phyloP scores from a whole-genome alignment of 352 stramenopile species.

The Phytophthora sp. region DNA sequence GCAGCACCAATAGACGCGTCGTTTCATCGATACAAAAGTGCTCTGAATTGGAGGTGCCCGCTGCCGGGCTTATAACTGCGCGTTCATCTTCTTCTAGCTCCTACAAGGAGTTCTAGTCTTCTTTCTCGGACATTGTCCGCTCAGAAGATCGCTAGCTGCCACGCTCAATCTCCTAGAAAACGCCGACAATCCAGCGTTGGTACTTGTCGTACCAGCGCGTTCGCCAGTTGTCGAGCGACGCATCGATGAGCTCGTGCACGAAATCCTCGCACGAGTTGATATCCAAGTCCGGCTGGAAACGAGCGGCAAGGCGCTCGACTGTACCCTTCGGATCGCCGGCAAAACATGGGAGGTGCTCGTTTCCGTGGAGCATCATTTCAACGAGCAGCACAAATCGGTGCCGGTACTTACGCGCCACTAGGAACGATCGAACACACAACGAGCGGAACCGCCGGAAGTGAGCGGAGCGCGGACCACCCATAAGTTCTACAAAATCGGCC shows the following conservation, averaged over 20 bases:
- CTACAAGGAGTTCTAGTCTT: slow-evolving; percentile 16
- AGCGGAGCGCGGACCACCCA: slow-evolving; percentile 93
- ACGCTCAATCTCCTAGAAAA: slow-evolving; percentile 61
- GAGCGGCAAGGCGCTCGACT: slow-evolving; percentile 88
- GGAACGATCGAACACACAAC: slow-evolving; percentile 96
- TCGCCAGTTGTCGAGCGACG: slow-evolving; percentile 96
- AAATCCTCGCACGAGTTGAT: slow-evolving; percentile 95
- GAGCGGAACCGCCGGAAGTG: slow-evolving; percentile 95
- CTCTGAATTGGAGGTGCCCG: slow-evolving; percentile 32
- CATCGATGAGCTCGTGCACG: slow-evolving; percentile 95
- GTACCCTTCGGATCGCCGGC: slow-evolving; percentile 91
- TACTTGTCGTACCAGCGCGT: slow-evolving; percentile 97
- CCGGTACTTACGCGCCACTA: slow-evolving; percentile 94
- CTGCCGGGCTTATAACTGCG: slow-evolving; percentile 30
- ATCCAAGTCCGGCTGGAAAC: slow-evolving; percentile 95
- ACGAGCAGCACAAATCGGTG: slow-evolving; percentile 95
- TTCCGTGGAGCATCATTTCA: slow-evolving; percentile 97
- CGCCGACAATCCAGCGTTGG: slow-evolving; percentile 92
- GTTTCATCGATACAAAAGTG: slow-evolving; percentile 40
- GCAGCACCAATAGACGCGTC: slow-evolving; percentile 38
- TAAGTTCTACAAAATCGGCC: slow-evolving; percentile 95
- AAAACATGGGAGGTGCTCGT: slow-evolving; percentile 97
- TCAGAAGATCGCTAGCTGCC: not conserved
- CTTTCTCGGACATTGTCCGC: slow-evolving; percentile 1
- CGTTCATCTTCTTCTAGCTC: slow-evolving; percentile 20